Evolutionary conservation across 108 stramenopile genomes (phyloP).

Genomic region (Cylindrotheca closterium): DNA sequence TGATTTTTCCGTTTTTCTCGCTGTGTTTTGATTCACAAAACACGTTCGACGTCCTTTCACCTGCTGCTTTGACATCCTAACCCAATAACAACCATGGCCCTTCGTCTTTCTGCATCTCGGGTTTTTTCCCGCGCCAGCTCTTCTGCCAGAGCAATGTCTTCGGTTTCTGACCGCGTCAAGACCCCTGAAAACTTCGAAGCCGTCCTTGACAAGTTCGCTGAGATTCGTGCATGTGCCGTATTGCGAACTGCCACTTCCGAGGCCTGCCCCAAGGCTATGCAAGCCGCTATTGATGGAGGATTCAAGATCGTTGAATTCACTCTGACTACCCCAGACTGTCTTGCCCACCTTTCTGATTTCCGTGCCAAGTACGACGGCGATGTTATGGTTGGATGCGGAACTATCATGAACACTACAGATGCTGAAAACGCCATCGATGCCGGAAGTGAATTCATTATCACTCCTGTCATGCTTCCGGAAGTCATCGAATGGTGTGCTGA

Average conservation of each 20-base stretch:
- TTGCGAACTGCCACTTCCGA: conserved; percentile 83
- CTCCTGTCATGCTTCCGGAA: conserved; percentile 84
- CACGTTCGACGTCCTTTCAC: too few relatives aligned
- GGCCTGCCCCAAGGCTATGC: conserved; percentile 86
- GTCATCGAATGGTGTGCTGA: conserved; percentile 79
- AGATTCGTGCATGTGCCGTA: conserved; percentile 79
- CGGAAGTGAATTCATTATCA: conserved; percentile 83
- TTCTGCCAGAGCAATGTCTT: conserved; percentile 17
- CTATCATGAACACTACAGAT: conserved; percentile 69
- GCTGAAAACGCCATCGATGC: conserved; percentile 76
- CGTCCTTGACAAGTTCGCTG: conserved; percentile 75
- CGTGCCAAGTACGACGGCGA: conserved; percentile 81
- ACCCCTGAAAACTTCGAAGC: conserved; percentile 58
- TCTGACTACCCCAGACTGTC: conserved; percentile 81
- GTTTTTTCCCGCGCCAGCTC: conserved; percentile 6
- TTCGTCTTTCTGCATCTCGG: conserved; percentile 42
- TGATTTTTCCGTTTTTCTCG: too few relatives aligned
- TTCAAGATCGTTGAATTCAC: conserved; percentile 88
- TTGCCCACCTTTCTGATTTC: conserved; percentile 69
- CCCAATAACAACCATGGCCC: conserved; percentile 37
- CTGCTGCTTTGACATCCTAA: too few relatives aligned
- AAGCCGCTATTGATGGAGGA: conserved; percentile 87
- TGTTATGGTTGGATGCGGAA: conserved; percentile 88
- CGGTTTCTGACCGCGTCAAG: conserved; percentile 54
- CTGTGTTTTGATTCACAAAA: too few relatives aligned